Evolutionary conservation across 164 flowering plant species (phyloP), one percentile per base, ranked within the genome.

Genomic region (Annona cherimola): DNA sequence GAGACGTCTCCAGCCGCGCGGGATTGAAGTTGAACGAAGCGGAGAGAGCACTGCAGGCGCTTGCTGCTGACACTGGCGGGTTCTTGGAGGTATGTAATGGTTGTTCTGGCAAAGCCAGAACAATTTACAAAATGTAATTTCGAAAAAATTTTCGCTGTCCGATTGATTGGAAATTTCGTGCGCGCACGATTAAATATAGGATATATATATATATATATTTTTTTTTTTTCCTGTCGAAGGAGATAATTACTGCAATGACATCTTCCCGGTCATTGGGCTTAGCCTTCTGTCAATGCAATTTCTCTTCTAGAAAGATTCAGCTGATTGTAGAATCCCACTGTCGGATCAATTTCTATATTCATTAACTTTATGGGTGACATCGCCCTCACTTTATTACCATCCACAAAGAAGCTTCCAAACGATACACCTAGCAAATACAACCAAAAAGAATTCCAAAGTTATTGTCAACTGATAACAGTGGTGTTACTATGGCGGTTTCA

Each of bases 11-110:
- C 1, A 84, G 94, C 74, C 84, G 76, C 63, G 93, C 91, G 35
- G 97, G 99, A 7, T 78, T 94, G 50, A 90, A 90, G 79, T 55
- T 94, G 77, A 75, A 79, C 71, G 86, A 88, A 78, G 89, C 99
- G 69, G 94, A 91, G 78, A 86, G 73, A 66, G 97, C 99, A 2
- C 81, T 94, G 77, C 98, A 94, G 71, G 98, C 98, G 39, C 88
- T 94, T 65, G 97, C 98, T 60, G 81, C 98, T 50, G 98, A 94
- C 77, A 81, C 98, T n/a, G 68, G 82, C 72, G 97, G 97, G 60
- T 94, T 90, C 76, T 76, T 94, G 70, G 98, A 94, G 98, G 98
- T 91, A 81, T 45, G 67, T 66, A 3, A 60, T 43, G 41, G 57
- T 14, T 35, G 8, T 19, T 14, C 3, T 61, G 40, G 12, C 26